Evolutionary conservation across 768 basidiomycete genomes (phyloP), one percentile per base, ranked within the genome.

Genomic region (Suillus discolor): DNA sequence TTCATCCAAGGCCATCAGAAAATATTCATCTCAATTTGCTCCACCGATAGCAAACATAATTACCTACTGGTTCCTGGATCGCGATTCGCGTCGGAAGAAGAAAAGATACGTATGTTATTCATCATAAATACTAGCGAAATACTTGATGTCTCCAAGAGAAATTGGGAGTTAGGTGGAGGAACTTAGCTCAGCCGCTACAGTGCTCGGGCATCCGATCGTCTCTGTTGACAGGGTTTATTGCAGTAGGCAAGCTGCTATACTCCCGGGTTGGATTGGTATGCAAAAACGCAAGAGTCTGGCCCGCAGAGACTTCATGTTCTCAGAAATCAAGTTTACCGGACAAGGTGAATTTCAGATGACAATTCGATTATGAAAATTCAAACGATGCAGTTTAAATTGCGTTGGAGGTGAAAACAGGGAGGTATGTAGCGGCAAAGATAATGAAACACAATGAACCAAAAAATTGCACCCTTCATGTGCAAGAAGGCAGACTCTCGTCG

Each of bases 21-120:
- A 15, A 15, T 41, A 36, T 36, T 11, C 8, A 9, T 36, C 36
- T 36, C 9, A 6, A 44, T 44, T 44, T 44, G 18, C 18, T 44
- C 42, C 42, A 31, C 20, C 20, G 12, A 36, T 11, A 36, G 55
- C 15, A 38, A 68, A 70, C 5, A 42, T 36, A 36, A 11, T 36
- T 15, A 68, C 65, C 20, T 73, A 70, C 39, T 73, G 70, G 68
- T 62, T 73, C 18, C 39, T 73, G 70, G 68, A 63, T 73, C 18
- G 59, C 68, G 6, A 15, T 41, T 41, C 15, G 39, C 39, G 6
- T 73, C 72, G 1, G 66, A 73, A 54, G 63, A 65, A 12, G 69
- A 64, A 64, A 74, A 72, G 57, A 6, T 31, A 31, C 31, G 72
- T 68, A n/a, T 13, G 59, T 34, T 9, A 6, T 55, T 15, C 31